Evolutionary conservation across 352 stramenopile species (phyloP), one percentile per base, ranked within the genome.

Genomic region (Pythium grandisporangium): DNA sequence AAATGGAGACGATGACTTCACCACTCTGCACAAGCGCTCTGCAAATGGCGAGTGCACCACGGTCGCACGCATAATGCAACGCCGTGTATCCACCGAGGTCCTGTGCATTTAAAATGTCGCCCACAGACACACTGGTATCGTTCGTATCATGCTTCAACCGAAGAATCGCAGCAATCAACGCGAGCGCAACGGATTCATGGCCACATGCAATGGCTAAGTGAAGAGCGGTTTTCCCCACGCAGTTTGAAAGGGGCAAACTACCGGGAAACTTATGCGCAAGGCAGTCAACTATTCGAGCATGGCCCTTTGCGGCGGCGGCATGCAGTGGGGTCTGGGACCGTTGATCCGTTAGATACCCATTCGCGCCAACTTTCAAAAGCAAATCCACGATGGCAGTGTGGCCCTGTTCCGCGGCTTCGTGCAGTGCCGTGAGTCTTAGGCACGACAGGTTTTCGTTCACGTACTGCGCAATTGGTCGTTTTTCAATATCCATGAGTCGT

Each of bases 381-480:
- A 82, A 45, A 42, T 84, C 68, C 6, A 78, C 68, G 29, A 68
- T 62, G 3, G 68, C 58, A 13, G 66, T 68, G 35, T 84, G 71
- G 2, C 71, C 68, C 43, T 80, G 63, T 22, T 84, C 71, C 3
- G 64, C 52, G 1, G 68, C 68, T 61, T 84, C 71, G 38, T 82
- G 71, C 16, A 84, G 61, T 44, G 55, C 53, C 6, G 68, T 80
- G 3, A 66, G 61, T 16, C 55, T 35, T 8, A 84, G 45, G 6
- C 48, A 47, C 4, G 63, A 36, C 35, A 84, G 58, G 21, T 60
- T 53, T 2, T 62, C 50, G 23, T 84, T 82, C 21, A 84, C 57
- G 37, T 77, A 82, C 30, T 51, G 51, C 29, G 69, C 39, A 1
- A 61, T 57, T 3, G 63, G 51, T 42, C 59, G 55, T 42, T 84